Evolutionary conservation across 2,329 filamentous ascomycete genomes (phyloP).

Genomic region (Cercospora sojina): DNA sequence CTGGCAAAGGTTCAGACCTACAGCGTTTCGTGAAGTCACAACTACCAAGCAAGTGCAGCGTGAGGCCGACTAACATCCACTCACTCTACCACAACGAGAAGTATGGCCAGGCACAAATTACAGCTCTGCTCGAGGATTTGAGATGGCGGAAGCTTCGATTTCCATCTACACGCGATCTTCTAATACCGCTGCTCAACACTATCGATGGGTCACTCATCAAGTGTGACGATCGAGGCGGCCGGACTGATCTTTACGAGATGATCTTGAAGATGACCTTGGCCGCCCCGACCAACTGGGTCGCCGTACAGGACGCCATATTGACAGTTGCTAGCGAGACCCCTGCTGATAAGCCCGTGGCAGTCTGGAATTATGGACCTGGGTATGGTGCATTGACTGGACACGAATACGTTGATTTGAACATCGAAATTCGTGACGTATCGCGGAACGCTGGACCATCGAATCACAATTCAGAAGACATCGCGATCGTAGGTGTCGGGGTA

Average conservation of each 20-base stretch:
- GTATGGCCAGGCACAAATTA: not conserved
- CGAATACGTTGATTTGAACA: not conserved
- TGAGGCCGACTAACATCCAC: conserved; percentile 9
- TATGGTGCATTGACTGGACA: conserved; percentile 12
- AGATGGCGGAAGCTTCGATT: not conserved
- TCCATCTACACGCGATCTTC: conserved; percentile 1
- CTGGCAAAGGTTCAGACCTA: not conserved
- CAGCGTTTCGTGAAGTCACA: not conserved
- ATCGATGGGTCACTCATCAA: conserved; percentile 8
- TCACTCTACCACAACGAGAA: conserved; percentile 11
- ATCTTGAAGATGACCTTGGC: conserved; percentile 11
- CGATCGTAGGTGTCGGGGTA: conserved; percentile 12
- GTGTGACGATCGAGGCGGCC: not conserved
- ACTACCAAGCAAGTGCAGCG: conserved; percentile 6
- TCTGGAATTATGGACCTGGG: conserved; percentile 15
- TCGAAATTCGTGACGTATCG: conserved; percentile 9
- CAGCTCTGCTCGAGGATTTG: not conserved
- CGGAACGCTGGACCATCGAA: not conserved
- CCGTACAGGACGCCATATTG: conserved; percentile 8
- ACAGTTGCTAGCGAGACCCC: not conserved
- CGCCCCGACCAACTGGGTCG: conserved; percentile 11
- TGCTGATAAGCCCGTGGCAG: not conserved
- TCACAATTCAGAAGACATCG: conserved; percentile 6
- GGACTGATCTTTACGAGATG: not conserved
- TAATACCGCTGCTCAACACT: conserved; percentile 8